These are phyloP conservation scores for Heliocybe sulcata DNA, from an alignment of 1,284 basidiomycete species.

Conservation along the genomic window DNA sequence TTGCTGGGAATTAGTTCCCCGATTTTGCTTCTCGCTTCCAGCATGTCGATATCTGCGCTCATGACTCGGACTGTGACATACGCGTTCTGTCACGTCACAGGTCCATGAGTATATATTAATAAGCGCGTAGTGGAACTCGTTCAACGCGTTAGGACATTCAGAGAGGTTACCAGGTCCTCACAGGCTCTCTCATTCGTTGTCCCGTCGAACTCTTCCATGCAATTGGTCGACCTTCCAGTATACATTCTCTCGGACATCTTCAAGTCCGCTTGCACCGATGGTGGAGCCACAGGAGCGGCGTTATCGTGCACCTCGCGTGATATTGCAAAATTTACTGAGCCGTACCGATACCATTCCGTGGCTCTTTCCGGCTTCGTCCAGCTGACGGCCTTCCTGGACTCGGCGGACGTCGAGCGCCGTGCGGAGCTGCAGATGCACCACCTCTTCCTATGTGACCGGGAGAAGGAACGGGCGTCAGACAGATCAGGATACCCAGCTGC, in stretches of 20 bases:
- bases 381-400: conserved; percentile 17
- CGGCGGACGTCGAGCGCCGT: conserved; percentile 19
- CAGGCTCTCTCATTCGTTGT: background rate
- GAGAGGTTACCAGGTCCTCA: background rate
- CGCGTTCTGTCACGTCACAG: background rate
- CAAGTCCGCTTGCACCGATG: conserved; percentile 27
- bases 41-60: no score
- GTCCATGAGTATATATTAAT: no score
- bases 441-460: conserved; percentile 27
- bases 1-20: no score
- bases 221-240: background rate
- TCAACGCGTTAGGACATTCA: background rate
- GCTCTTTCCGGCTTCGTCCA: conserved; percentile 19
- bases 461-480: background rate
- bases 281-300: conserved; percentile 24
- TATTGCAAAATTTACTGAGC: conserved; percentile 24
- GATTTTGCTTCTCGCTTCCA: no score
- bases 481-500: background rate
- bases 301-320: conserved; percentile 28
- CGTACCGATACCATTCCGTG: conserved; percentile 30
- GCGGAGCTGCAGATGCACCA: conserved; percentile 25
- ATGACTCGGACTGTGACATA: no score
- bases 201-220: background rate
- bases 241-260: conserved; percentile 30
- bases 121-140: background rate